Evolutionary conservation across 225 moss, liverwort and hornwort genomes (phyloP).

Genomic region (Pseudoscleropodium purum): DNA sequence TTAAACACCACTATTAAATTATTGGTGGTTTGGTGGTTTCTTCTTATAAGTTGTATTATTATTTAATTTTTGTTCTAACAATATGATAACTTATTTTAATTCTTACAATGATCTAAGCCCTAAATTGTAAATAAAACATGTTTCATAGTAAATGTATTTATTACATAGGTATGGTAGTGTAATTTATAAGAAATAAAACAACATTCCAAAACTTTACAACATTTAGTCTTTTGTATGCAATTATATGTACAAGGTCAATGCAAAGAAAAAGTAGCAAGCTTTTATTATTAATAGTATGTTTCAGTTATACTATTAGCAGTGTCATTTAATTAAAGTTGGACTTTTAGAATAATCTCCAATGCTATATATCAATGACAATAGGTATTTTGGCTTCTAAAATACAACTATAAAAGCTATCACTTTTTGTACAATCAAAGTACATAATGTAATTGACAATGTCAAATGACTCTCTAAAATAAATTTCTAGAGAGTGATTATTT

Average conservation of each 20-base stretch:
- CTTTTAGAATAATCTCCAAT: background rate
- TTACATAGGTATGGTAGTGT: rapidly evolving
- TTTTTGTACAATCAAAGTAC: background rate
- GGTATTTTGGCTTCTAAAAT: background rate
- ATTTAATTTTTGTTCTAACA: background rate
- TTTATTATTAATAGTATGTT: background rate
- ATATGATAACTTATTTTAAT: rapidly evolving
- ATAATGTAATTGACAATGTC: background rate
- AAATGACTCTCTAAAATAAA: background rate
- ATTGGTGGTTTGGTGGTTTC: background rate
- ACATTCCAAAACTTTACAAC: background rate
- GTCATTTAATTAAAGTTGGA: too few relatives aligned
- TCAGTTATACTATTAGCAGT: background rate
- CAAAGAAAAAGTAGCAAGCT: background rate
- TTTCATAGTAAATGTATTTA: background rate
- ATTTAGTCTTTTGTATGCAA: background rate
- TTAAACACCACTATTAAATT: background rate
- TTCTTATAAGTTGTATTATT: background rate
- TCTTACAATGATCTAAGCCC: rapidly evolving
- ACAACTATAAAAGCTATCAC: background rate
- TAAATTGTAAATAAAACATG: too few relatives aligned
- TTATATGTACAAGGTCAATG: background rate
- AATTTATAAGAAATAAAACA: background rate
- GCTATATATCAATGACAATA: background rate
- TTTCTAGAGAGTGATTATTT: background rate